Percentiles rank a stretch among this genome's conserved stretches.
Evolutionary conservation across 139 green algal species (phyloP).

Genomic region (Closterium sp.): DNA sequence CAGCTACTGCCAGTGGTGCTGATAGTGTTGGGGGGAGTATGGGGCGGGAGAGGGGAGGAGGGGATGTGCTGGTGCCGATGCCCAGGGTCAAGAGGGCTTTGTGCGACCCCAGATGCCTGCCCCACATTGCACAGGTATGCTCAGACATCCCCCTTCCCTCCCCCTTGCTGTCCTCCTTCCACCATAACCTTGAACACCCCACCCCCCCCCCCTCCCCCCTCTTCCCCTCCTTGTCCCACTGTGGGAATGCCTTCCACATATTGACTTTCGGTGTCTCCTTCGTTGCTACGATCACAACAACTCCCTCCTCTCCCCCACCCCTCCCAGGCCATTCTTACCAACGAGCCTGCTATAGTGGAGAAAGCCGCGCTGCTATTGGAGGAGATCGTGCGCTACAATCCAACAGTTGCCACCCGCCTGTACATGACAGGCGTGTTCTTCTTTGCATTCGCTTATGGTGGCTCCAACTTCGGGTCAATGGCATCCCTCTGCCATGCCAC

Average conservation of each 20-base stretch:
- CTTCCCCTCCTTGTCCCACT: too few relatives aligned
- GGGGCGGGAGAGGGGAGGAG: slow-evolving; percentile 56
- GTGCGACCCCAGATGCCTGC: slow-evolving; percentile 66
- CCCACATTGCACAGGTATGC: slow-evolving; percentile 59
- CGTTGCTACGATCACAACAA: not conserved
- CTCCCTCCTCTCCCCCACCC: not conserved
- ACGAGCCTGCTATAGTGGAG: slow-evolving; percentile 76
- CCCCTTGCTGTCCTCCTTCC: too few relatives aligned
- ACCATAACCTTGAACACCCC: not conserved
- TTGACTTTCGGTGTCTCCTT: slow-evolving; percentile 6
- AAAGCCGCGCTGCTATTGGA: slow-evolving; percentile 64
- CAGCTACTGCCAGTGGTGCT: too few relatives aligned
- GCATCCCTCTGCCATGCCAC: slow-evolving; percentile 55
- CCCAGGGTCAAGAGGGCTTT: slow-evolving; percentile 72
- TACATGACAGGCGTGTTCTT: slow-evolving; percentile 85
- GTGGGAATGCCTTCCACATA: too few relatives aligned
- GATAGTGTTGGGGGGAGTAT: slow-evolving; percentile 12
- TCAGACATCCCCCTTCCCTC: too few relatives aligned
- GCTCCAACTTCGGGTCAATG: slow-evolving; percentile 75
- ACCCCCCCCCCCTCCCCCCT: too few relatives aligned
- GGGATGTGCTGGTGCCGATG: slow-evolving; percentile 68
- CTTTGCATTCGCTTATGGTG: slow-evolving; percentile 83
- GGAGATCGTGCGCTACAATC: slow-evolving; percentile 64
- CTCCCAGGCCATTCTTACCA: slow-evolving; percentile 72
- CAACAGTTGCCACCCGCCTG: slow-evolving; percentile 62